Evolutionary conservation across 352 stramenopile genomes (phyloP).

Genomic region (Phytophthora meadii): DNA sequence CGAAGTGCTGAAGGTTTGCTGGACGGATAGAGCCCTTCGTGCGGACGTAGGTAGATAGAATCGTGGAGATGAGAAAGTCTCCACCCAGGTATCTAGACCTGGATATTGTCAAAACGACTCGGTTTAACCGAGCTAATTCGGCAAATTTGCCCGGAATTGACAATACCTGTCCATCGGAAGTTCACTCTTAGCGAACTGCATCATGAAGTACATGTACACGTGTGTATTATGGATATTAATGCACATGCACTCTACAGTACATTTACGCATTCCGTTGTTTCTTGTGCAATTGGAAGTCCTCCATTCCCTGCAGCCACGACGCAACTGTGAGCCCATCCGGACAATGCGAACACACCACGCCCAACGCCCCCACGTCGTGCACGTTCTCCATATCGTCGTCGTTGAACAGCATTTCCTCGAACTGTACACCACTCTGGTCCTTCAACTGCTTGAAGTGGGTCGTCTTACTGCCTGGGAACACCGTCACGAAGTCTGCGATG

Average conservation of each 20-base stretch:
- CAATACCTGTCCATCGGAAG: too few relatives aligned
- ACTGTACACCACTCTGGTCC: conserved; percentile 68
- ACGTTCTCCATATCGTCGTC: conserved; percentile 63
- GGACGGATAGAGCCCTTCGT: too few relatives aligned
- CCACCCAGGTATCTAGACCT: too few relatives aligned
- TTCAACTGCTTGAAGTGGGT: conserved; percentile 92
- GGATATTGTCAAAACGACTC: too few relatives aligned
- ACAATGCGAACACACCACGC: conserved; percentile 25
- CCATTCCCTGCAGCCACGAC: conserved; percentile 74
- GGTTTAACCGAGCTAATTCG: too few relatives aligned
- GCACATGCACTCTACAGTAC: too few relatives aligned
- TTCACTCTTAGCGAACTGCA: too few relatives aligned
- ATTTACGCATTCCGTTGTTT: conserved; percentile 14
- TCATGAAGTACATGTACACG: not conserved
- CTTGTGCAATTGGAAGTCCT: conserved; percentile 65
- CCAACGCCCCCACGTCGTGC: conserved; percentile 47
- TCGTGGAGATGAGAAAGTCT: too few relatives aligned
- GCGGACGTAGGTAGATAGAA: too few relatives aligned
- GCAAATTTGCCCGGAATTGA: too few relatives aligned
- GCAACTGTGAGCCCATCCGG: conserved; percentile 64
- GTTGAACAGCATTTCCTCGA: conserved; percentile 96
- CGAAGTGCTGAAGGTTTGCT: too few relatives aligned
- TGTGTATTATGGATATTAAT: not conserved
- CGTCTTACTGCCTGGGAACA: conserved; percentile 86
- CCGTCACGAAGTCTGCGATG: conserved; percentile 72